phyloP scores from a whole-genome alignment of 257 asterid species.

The Solanum lycopersicoides region DNA sequence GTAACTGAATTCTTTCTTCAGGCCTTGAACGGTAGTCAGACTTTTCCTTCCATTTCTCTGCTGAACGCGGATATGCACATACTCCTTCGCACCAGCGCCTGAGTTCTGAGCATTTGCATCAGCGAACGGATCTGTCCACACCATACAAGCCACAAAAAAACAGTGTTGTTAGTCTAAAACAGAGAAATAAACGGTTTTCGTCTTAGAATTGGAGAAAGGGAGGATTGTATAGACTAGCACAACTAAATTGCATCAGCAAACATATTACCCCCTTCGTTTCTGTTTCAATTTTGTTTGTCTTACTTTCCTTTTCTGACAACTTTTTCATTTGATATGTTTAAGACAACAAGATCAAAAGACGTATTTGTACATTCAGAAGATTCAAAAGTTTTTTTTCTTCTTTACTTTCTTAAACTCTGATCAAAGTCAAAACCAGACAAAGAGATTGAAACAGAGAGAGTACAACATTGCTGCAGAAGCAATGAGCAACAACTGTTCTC shows the following conservation, averaged over 20 bases:
- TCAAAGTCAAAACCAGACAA: neutral
- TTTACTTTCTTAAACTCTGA: neutral
- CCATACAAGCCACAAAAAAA: neutral
- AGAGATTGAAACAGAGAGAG: neutral
- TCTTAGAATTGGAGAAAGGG: neutral
- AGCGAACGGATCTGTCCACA: slow-evolving; percentile 3
- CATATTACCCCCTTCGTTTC: neutral
- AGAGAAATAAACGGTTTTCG: neutral
- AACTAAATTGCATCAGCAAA: neutral
- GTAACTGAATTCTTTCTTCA: slow-evolving; percentile 3
- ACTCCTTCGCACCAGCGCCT: slow-evolving; percentile 8
- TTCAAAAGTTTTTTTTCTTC: too few relatives aligned
- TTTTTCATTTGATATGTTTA: neutral
- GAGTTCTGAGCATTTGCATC: slow-evolving; percentile 6
- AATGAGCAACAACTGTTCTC: neutral
- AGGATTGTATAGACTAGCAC: neutral
- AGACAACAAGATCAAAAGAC: neutral
- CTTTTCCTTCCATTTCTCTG: slow-evolving; percentile 10
- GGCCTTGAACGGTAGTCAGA: slow-evolving; percentile 8
- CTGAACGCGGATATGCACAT: slow-evolving; percentile 6
- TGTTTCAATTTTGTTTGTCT: neutral
- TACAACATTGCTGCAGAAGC: neutral
- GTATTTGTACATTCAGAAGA: too few relatives aligned
- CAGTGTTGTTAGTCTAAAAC: neutral
- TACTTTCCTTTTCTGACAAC: neutral